phyloP scores from a whole-genome alignment of 495 filamentous ascomycete species.

The Talaromyces stipitatus region DNA sequence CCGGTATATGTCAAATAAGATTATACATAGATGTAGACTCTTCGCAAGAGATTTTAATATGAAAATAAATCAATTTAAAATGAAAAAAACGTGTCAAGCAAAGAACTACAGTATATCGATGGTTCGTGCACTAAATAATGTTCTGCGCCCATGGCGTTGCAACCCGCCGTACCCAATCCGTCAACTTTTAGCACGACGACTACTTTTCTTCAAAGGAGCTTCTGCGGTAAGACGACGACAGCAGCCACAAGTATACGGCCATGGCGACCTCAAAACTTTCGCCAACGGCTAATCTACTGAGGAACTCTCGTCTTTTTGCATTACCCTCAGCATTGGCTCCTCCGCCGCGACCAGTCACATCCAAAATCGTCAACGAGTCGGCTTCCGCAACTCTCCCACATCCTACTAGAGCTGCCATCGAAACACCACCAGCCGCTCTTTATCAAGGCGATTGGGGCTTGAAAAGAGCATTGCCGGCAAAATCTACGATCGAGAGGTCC shows the following conservation, averaged over 20 bases:
- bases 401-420: conserved; percentile 80
- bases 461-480: conserved; percentile 74
- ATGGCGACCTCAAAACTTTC: conserved; percentile 47
- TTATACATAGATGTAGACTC: neutral
- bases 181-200: neutral
- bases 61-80: neutral
- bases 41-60: too few relatives aligned
- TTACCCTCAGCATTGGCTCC: conserved; percentile 48
- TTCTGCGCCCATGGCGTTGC: neutral
- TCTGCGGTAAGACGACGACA: neutral
- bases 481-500: conserved; percentile 59
- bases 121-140: neutral
- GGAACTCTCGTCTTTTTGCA: conserved; percentile 58
- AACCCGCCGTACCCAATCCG: neutral
- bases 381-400: conserved; percentile 64
- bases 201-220: neutral
- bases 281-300: conserved; percentile 56
- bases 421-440: conserved; percentile 69
- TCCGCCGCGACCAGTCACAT: conserved; percentile 31
- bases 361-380: conserved; percentile 40
- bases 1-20: neutral
- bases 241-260: conserved; percentile 5
- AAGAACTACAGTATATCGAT: neutral
- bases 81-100: neutral
- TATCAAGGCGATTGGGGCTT: conserved; percentile 86